Evolutionary conservation across 1,139 yeast genomes (phyloP).

Genomic region (Hemisphaericaspora xylofermentans): DNA sequence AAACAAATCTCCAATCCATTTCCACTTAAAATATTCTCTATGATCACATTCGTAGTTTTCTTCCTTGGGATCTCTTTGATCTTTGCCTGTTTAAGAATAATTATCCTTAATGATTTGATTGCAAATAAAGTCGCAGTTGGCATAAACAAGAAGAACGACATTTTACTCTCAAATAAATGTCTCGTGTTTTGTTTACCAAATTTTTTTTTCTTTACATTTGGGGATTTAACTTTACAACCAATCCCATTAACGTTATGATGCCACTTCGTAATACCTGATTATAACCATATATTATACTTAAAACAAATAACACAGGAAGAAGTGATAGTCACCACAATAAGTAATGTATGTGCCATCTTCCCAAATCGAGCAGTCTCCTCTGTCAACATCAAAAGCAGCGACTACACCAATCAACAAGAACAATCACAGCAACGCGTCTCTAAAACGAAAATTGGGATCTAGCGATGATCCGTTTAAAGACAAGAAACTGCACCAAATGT

Average conservation of each 20-base stretch:
- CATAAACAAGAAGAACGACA: not conserved
- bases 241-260: not conserved
- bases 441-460: conserved; percentile 1
- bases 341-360: not conserved
- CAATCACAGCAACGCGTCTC: not conserved
- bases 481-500: not conserved
- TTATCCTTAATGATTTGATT: too few relatives aligned
- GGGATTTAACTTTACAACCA: not conserved
- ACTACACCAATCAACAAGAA: not conserved
- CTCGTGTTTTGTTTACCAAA: not conserved
- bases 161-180: too few relatives aligned
- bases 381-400: not conserved
- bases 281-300: too few relatives aligned
- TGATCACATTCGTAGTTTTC: too few relatives aligned
- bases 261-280: too few relatives aligned
- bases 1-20: too few relatives aligned
- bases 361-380: not conserved
- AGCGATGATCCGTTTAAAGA: conserved; percentile 6
- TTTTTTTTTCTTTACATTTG: too few relatives aligned
- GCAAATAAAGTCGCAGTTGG: too few relatives aligned
- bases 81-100: too few relatives aligned
- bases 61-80: too few relatives aligned
- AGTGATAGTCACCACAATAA: too few relatives aligned
- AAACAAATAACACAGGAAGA: not conserved
- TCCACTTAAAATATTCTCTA: too few relatives aligned